These are phyloP conservation scores for Dendrobium chrysotoxum DNA, from an alignment of 106 monocot genomes.

Conservation along the genomic window DNA sequence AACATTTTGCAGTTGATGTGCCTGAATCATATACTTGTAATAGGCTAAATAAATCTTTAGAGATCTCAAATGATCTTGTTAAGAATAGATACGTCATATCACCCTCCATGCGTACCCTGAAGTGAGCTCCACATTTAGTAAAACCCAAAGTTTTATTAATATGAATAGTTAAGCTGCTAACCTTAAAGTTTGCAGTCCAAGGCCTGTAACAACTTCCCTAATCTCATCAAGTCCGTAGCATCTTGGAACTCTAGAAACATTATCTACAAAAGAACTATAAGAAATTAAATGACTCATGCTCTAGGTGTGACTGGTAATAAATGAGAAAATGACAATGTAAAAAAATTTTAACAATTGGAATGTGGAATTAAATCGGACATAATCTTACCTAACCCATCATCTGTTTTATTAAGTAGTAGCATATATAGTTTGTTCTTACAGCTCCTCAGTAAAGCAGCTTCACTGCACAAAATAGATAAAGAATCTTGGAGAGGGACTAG, in stretches of 20 bases:
- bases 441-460: constrained; percentile 51
- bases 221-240: constrained; percentile 48
- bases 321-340: neutral
- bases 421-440: constrained; percentile 43
- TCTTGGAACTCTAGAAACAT: constrained; percentile 27
- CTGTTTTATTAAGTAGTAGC: constrained; percentile 29
- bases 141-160: neutral
- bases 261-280: constrained; percentile 25
- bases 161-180: constrained; percentile 15
- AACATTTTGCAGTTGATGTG: constrained; percentile 14
- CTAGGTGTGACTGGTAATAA: neutral
- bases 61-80: constrained; percentile 27
- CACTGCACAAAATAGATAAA: constrained; percentile 31
- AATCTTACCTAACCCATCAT: constrained; percentile 39
- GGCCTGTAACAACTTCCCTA: constrained; percentile 45
- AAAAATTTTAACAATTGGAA: neutral
- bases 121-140: neutral
- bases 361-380: neutral
- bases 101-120: constrained; percentile 44
- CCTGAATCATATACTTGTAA: constrained; percentile 25
- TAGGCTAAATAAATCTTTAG: constrained; percentile 40
- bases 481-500: neutral
- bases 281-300: constrained; percentile 7
- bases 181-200: constrained; percentile 69
- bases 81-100: constrained; percentile 49